A percentile compares a stretch with the other conserved stretches of the same genome.
phyloP scores from a whole-genome alignment of 2,329 filamentous ascomycete genomes.

The Dactylonectria macrodidyma region DNA sequence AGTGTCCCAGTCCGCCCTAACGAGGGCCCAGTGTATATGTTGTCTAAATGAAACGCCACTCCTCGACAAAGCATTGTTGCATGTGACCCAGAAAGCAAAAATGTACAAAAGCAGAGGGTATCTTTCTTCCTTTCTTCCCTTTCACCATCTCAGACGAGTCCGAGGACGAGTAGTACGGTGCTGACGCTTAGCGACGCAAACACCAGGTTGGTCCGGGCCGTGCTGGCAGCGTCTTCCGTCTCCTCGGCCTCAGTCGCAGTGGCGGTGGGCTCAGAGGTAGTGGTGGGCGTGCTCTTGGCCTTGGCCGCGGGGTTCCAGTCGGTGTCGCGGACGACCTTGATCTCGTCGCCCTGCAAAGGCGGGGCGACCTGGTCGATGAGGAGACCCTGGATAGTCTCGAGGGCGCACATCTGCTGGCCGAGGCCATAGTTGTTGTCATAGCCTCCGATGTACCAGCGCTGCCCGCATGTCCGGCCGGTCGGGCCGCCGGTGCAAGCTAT shows the following conservation, averaged over 20 bases:
- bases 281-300: conserved; percentile 32
- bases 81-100: conserved; percentile 36
- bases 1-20: conserved; percentile 29
- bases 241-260: conserved; percentile 26
- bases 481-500: conserved; percentile 70
- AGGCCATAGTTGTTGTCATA: conserved; percentile 70
- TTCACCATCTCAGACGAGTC: conserved; percentile 26
- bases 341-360: conserved; percentile 64
- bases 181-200: conserved; percentile 43
- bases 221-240: conserved; percentile 39
- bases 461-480: conserved; percentile 69
- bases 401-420: conserved; percentile 76
- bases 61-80: conserved; percentile 35
- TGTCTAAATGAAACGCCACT: conserved; percentile 33
- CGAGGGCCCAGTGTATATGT: conserved; percentile 16
- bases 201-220: conserved; percentile 33
- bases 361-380: conserved; percentile 60
- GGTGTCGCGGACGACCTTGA: conserved; percentile 59
- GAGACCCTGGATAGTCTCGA: conserved; percentile 75
- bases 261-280: conserved; percentile 10
- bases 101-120: conserved; percentile 29
- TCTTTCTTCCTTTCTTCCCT: conserved; percentile 2
- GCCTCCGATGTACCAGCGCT: conserved; percentile 72
- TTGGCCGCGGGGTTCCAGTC: conserved; percentile 40
- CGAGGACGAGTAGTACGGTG: conserved; percentile 38